Conservation (phyloP, 2,329 filamentous ascomycete species). For the Xylariales sp. region DNA sequence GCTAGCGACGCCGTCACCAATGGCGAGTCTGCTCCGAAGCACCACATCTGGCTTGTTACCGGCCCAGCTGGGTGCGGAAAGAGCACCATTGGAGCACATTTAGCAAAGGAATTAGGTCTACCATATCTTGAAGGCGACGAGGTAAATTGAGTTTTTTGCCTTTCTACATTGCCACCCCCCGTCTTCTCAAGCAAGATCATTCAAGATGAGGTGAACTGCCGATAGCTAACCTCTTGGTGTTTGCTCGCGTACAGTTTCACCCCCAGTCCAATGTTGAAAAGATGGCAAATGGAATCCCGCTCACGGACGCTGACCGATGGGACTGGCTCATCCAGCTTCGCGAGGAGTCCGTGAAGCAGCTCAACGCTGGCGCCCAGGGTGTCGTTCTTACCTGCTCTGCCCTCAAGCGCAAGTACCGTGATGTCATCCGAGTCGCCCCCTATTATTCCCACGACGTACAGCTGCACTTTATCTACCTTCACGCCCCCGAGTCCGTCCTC, state of each 20-base stretch:
- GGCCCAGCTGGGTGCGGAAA: slow-evolving; percentile 78
- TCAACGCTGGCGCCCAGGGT: slow-evolving; percentile 56
- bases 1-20: slow-evolving; percentile 23
- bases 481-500: slow-evolving; percentile 70
- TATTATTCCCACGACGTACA: slow-evolving; percentile 70
- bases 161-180: no score
- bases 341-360: slow-evolving; percentile 56
- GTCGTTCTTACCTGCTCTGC: slow-evolving; percentile 97
- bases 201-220: no score
- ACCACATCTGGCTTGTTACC: slow-evolving; percentile 76
- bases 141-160: no score
- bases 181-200: no score
- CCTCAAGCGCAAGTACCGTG: slow-evolving; percentile 94
- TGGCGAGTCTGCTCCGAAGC: slow-evolving; percentile 22
- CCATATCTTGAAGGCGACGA: slow-evolving; percentile 77
- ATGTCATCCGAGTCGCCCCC: slow-evolving; percentile 77
- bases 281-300: slow-evolving; percentile 78
- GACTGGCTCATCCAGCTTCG: slow-evolving; percentile 86
- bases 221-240: no score
- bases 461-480: slow-evolving; percentile 90
- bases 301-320: slow-evolving; percentile 94
- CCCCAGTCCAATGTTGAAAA: slow-evolving; percentile 80
- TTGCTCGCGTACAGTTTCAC: slow-evolving; percentile 63
- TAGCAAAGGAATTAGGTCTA: slow-evolving; percentile 58
- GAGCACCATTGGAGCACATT: slow-evolving; percentile 65